Evolutionary conservation across 495 filamentous ascomycete genomes (phyloP).

Genomic region (Durotheca rogersii): DNA sequence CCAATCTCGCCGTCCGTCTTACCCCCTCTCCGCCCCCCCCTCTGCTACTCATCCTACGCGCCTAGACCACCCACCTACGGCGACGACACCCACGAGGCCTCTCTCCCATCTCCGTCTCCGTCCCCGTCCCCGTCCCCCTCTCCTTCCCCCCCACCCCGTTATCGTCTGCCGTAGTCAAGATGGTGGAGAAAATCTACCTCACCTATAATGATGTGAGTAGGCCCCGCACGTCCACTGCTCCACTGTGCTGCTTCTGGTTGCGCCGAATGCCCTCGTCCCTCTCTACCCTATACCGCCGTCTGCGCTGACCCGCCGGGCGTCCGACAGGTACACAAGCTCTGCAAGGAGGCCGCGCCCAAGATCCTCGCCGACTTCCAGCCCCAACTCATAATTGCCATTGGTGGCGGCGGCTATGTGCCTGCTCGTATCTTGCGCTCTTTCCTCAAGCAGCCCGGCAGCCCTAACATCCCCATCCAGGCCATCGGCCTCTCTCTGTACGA

Average conservation of each 20-base stretch:
- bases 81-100: too few relatives aligned
- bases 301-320: constrained; percentile 20
- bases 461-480: constrained; percentile 99
- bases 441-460: constrained; percentile 80
- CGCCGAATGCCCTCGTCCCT: constrained; percentile 2
- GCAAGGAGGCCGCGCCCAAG: constrained; percentile 73
- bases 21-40: too few relatives aligned
- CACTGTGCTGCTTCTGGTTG: not conserved
- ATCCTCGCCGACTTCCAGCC: constrained; percentile 85
- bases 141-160: constrained; percentile 7
- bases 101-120: not conserved
- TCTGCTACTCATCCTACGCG: too few relatives aligned
- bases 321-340: constrained; percentile 90
- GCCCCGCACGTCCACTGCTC: constrained; percentile 11
- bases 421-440: constrained; percentile 97
- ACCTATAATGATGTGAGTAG: constrained; percentile 87
- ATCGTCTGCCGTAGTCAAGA: constrained; percentile 41
- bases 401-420: constrained; percentile 95
- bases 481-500: constrained; percentile 98
- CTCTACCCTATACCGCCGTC: not conserved
- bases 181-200: constrained; percentile 89
- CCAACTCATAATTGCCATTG: constrained; percentile 98
- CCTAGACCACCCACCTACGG: too few relatives aligned
- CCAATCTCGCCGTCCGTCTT: too few relatives aligned
- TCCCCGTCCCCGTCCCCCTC: constrained; percentile 1